phyloP scores from a whole-genome alignment of 495 filamentous ascomycete genomes.

The Viridothelium virens region DNA sequence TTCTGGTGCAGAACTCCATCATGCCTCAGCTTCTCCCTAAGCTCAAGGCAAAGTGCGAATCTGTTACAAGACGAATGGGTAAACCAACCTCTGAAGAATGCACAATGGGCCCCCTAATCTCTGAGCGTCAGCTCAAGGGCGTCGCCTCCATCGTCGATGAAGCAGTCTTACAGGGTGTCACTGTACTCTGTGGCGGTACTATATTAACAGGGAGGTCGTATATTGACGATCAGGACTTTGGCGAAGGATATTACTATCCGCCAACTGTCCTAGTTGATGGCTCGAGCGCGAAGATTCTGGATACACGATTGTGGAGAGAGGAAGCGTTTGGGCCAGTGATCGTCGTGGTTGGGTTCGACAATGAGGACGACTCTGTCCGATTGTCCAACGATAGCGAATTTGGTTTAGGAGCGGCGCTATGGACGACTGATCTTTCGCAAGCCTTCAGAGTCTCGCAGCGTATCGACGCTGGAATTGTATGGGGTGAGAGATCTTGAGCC shows the following conservation, averaged over 20 bases:
- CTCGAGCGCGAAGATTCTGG: constrained; percentile 23
- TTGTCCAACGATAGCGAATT: constrained; percentile 46
- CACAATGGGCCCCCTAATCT: constrained; percentile 30
- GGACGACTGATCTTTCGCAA: constrained; percentile 51
- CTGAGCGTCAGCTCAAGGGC: constrained; percentile 25
- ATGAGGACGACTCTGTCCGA: constrained; percentile 41
- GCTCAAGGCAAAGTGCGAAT: constrained; percentile 35
- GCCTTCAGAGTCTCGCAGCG: constrained; percentile 49
- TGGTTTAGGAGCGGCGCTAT: constrained; percentile 49
- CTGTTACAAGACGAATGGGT: constrained; percentile 42
- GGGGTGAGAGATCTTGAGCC: constrained; percentile 29
- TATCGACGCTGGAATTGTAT: constrained; percentile 54
- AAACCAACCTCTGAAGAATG: constrained; percentile 37
- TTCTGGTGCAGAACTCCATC: constrained; percentile 47
- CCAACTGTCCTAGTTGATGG: constrained; percentile 41
- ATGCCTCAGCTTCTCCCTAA: constrained; percentile 36
- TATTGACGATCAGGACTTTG: constrained; percentile 13
- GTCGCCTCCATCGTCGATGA: constrained; percentile 25
- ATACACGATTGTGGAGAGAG: constrained; percentile 34
- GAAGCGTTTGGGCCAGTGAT: constrained; percentile 49
- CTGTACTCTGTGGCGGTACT: constrained; percentile 11
- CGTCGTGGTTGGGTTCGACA: constrained; percentile 41
- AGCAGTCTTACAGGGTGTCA: constrained; percentile 20
- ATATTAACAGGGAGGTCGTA: constrained; percentile 12
- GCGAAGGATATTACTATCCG: constrained; percentile 49